Conservation (phyloP, 805 yeast genomes). For the Cyberlindnera euphorbiae region DNA sequence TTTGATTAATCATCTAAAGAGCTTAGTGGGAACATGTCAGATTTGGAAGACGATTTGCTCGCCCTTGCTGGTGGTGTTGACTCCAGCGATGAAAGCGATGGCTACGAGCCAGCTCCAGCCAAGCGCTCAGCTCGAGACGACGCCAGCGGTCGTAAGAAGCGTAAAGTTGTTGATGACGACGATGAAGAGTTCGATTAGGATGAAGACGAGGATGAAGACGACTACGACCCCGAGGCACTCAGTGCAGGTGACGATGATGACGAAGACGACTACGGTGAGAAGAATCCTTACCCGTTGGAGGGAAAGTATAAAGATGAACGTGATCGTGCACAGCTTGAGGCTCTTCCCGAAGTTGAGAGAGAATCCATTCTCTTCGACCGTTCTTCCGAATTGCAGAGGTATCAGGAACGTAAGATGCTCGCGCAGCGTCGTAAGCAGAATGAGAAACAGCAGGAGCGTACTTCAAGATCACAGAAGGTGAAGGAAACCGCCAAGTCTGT, state of each 20-base stretch:
- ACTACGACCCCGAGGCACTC: constrained; percentile 38
- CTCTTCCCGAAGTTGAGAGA: constrained; percentile 87
- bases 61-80: constrained; percentile 84
- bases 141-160: constrained; percentile 23
- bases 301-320: constrained; percentile 82
- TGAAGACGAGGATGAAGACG: constrained; percentile 35
- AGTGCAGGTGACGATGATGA: constrained; percentile 32
- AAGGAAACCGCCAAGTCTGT: constrained; percentile 30
- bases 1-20: too few relatives aligned
- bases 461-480: constrained; percentile 27
- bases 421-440: constrained; percentile 74
- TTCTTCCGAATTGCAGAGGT: constrained; percentile 85
- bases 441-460: constrained; percentile 34
- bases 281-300: constrained; percentile 87
- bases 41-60: constrained; percentile 89
- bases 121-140: constrained; percentile 25
- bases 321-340: constrained; percentile 60
- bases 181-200: constrained; percentile 26
- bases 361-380: constrained; percentile 90
- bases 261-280: constrained; percentile 35
- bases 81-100: constrained; percentile 28
- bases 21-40: constrained; percentile 37
- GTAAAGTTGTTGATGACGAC: constrained; percentile 21
- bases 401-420: constrained; percentile 75
- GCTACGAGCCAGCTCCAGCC: constrained; percentile 32